Conservation (phyloP, 2,329 filamentous ascomycete species). For the Trichoderma cornu-damae region DNA sequence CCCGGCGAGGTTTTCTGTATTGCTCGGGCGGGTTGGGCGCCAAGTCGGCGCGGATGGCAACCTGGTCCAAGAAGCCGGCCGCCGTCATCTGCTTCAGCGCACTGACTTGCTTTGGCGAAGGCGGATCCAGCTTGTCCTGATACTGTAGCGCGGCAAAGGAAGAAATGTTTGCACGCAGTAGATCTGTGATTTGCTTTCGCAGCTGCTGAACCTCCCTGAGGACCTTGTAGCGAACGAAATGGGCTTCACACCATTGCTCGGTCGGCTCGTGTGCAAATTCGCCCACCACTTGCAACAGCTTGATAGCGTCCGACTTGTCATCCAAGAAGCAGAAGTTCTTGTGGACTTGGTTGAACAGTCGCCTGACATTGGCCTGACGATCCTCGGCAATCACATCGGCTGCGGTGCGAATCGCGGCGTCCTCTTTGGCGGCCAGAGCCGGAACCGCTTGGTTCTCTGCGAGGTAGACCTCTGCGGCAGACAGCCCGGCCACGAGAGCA, state of each 20-base stretch:
- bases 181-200: slow-evolving; percentile 72
- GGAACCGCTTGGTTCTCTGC: slow-evolving; percentile 73
- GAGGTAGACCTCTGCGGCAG: slow-evolving; percentile 82
- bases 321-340: slow-evolving; percentile 76
- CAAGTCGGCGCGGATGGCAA: slow-evolving; percentile 88
- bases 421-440: slow-evolving; percentile 43
- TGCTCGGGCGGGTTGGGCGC: slow-evolving; percentile 65
- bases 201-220: slow-evolving; percentile 83
- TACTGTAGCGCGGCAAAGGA: slow-evolving; percentile 54
- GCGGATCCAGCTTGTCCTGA: slow-evolving; percentile 52
- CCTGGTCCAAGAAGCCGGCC: slow-evolving; percentile 87
- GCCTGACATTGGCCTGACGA: slow-evolving; percentile 58
- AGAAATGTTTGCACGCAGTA: slow-evolving; percentile 70
- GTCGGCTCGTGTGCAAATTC: slow-evolving; percentile 73
- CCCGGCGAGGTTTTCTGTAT: slow-evolving; percentile 67
- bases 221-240: slow-evolving; percentile 82
- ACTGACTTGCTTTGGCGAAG: slow-evolving; percentile 63
- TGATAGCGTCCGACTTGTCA: slow-evolving; percentile 80
- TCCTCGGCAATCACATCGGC: slow-evolving; percentile 69
- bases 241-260: slow-evolving; percentile 70
- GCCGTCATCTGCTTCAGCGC: slow-evolving; percentile 88
- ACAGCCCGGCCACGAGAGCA: slow-evolving; percentile 80
- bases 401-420: slow-evolving; percentile 52
- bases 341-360: slow-evolving; percentile 64
- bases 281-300: slow-evolving; percentile 81